phyloP scores from a whole-genome alignment of 2,329 filamentous ascomycete species.

The Lizonia empirigonia region DNA sequence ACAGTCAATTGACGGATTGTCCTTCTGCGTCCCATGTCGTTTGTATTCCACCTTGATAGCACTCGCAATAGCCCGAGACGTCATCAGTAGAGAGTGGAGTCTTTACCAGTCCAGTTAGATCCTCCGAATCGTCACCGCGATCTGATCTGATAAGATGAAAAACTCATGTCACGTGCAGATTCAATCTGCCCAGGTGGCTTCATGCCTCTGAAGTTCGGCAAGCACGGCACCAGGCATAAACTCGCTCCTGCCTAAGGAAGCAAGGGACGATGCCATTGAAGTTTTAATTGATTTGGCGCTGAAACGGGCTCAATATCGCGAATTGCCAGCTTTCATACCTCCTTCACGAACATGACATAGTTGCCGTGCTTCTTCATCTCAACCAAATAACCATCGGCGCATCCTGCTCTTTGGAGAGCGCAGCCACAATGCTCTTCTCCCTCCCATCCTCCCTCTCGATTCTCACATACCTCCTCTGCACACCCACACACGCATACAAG shows the following conservation, averaged over 20 bases:
- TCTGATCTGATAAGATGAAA: slow-evolving; percentile 39
- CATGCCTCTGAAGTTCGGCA: slow-evolving; percentile 19
- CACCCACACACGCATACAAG: slow-evolving; percentile 56
- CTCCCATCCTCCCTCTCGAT: slow-evolving; percentile 19
- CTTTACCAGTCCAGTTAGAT: slow-evolving; percentile 24
- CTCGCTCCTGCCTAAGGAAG: slow-evolving; percentile 21
- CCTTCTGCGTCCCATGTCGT: background rate
- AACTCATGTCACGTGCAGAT: slow-evolving; percentile 9
- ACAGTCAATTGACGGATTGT: background rate
- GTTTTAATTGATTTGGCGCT: slow-evolving; percentile 29
- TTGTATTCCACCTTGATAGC: background rate
- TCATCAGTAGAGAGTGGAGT: slow-evolving; percentile 3
- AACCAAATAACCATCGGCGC: background rate
- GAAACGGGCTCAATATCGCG: slow-evolving; percentile 14
- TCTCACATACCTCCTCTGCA: slow-evolving; percentile 19
- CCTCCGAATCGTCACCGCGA: slow-evolving; percentile 19
- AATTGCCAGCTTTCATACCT: background rate
- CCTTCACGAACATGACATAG: slow-evolving; percentile 2
- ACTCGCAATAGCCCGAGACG: background rate
- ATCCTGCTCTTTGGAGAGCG: background rate
- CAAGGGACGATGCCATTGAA: slow-evolving; percentile 10
- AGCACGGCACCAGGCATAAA: slow-evolving; percentile 20
- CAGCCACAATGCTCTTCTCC: slow-evolving; percentile 24
- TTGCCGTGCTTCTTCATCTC: background rate
- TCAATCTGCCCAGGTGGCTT: background rate